Conservation (phyloP, 768 basidiomycete genomes). For the Baorangia bicolor region DNA sequence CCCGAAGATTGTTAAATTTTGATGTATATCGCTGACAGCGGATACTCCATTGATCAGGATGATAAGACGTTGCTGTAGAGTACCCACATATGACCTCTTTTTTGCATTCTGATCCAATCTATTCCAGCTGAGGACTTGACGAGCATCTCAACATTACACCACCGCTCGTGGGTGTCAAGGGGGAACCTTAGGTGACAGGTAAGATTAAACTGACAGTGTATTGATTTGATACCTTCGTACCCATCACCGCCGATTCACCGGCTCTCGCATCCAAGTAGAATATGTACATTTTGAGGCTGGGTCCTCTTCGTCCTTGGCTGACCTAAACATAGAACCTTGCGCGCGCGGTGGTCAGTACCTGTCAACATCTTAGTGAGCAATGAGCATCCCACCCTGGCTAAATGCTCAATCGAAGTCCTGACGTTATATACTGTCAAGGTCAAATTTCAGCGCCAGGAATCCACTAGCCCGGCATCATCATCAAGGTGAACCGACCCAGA, state of each 20-base stretch:
- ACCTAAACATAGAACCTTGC: not conserved
- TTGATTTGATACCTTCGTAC: no score
- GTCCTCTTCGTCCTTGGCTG: not conserved
- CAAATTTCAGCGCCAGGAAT: no score
- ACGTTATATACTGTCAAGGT: not conserved
- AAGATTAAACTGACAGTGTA: not conserved
- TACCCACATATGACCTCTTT: not conserved
- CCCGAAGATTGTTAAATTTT: not conserved
- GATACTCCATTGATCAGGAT: not conserved
- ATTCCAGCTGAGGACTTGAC: not conserved
- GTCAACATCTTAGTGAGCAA: not conserved
- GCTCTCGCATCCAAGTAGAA: no score
- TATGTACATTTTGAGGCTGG: not conserved
- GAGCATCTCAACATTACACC: not conserved
- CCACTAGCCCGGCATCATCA: not conserved
- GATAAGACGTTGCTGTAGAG: not conserved
- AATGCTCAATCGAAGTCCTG: not conserved
- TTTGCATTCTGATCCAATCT: not conserved
- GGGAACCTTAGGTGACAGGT: not conserved
- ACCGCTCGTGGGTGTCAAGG: not conserved
- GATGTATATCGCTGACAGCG: not conserved
- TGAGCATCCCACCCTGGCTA: not conserved
- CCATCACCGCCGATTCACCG: no score
- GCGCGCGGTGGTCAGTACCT: not conserved
- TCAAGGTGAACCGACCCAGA: not conserved